These are phyloP conservation scores for Neurospora sp. DNA, from an alignment of 495 filamentous ascomycete species.

Conservation along the genomic window DNA sequence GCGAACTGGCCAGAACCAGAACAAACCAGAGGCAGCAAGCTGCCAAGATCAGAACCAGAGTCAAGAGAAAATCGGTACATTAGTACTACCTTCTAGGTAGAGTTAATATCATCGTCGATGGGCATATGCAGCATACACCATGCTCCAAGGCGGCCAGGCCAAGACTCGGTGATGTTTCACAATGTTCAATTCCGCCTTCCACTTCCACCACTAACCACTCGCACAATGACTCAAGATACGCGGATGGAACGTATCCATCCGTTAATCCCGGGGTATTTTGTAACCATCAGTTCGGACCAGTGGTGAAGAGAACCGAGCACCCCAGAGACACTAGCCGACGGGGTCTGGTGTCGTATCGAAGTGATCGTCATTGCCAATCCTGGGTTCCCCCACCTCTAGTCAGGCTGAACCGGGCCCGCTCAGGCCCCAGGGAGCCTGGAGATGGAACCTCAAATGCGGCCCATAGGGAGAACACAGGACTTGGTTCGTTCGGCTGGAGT, in stretches of 20 bases:
- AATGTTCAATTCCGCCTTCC: not conserved
- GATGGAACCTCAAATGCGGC: not conserved
- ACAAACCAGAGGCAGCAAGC: not conserved
- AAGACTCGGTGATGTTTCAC: not conserved
- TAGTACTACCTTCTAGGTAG: not conserved
- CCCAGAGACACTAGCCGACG: not conserved
- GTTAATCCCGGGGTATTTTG: not conserved
- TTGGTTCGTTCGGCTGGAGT: not conserved
- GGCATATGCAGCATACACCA: not conserved
- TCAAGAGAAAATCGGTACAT: not conserved
- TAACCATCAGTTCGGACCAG: not conserved
- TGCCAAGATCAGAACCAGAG: not conserved
- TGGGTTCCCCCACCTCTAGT: not conserved
- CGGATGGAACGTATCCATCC: not conserved
- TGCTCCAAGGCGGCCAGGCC: not conserved
- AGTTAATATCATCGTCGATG: not conserved
- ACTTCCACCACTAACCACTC: not conserved
- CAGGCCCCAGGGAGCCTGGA: not conserved
- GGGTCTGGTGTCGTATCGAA: not conserved
- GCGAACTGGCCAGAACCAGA: not conserved
- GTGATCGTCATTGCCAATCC: not conserved
- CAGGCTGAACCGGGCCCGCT: not conserved
- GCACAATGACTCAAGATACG: not conserved
- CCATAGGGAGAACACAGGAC: not conserved
- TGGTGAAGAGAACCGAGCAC: not conserved